phyloP scores from a whole-genome alignment of 2,329 filamentous ascomycete species.

The Scedosporium minutisporum region DNA sequence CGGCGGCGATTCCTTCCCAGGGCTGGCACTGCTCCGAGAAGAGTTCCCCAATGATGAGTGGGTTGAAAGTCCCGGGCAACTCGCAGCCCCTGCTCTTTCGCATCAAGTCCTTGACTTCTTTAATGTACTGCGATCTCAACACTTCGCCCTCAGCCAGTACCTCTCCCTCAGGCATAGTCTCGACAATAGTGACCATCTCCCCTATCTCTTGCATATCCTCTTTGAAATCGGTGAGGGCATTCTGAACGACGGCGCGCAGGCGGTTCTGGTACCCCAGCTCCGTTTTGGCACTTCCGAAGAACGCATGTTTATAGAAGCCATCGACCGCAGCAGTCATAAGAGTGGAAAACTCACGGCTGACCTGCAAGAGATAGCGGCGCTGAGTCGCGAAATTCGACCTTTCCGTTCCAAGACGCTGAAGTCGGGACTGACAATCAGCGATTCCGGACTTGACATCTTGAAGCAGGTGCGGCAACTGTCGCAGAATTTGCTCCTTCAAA shows the following conservation, averaged over 20 bases:
- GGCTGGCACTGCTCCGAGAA: conserved; percentile 11
- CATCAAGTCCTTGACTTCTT: conserved; percentile 5
- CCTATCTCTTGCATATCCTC: conserved; percentile 8
- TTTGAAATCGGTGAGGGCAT: conserved; percentile 15
- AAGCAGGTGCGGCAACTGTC: conserved; percentile 18
- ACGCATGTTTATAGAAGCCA: conserved; percentile 40
- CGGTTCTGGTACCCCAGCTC: conserved; percentile 19
- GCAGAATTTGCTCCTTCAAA: conserved; percentile 18
- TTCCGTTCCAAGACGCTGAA: conserved; percentile 10
- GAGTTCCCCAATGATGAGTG: conserved; percentile 10
- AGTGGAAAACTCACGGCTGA: conserved; percentile 33
- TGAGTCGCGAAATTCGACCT: conserved; percentile 24
- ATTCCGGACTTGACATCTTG: conserved; percentile 14
- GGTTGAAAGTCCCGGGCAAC: conserved; percentile 13
- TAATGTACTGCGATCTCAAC: background rate
- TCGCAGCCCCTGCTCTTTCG: conserved; percentile 10
- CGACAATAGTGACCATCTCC: background rate
- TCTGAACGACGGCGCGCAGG: conserved; percentile 18
- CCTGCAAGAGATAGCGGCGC: conserved; percentile 32
- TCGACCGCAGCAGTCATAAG: conserved; percentile 35
- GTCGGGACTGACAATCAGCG: conserved; percentile 3
- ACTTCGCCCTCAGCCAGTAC: background rate
- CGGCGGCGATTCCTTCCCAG: conserved; percentile 9
- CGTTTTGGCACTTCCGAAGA: conserved; percentile 33
- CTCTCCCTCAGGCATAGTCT: conserved; percentile 10